Evolutionary conservation across 2,329 filamentous ascomycete genomes (phyloP).

Genomic region (Capronia americana): DNA sequence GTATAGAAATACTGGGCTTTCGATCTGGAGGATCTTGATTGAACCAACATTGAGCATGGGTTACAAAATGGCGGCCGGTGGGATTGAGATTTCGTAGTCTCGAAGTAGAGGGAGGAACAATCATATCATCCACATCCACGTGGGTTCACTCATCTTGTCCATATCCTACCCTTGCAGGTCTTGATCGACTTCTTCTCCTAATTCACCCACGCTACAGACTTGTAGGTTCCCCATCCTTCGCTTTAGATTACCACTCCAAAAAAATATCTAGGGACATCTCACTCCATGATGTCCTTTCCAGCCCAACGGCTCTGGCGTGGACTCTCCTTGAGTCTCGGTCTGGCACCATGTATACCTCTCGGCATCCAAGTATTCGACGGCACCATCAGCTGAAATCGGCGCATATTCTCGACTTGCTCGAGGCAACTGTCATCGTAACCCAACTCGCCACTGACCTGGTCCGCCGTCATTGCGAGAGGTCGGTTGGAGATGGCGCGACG

Average conservation of each 20-base stretch:
- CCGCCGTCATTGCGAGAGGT: not conserved
- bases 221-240: too few relatives aligned
- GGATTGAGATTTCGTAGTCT: too few relatives aligned
- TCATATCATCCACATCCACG: too few relatives aligned
- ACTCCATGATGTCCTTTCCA: conserved; percentile 12
- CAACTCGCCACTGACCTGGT: conserved; percentile 11
- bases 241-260: not conserved
- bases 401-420: conserved; percentile 7
- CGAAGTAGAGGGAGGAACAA: too few relatives aligned
- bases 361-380: conserved; percentile 1
- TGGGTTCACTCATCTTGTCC: too few relatives aligned
- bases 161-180: too few relatives aligned
- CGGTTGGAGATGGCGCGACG: not conserved
- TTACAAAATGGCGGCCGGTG: too few relatives aligned
- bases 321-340: conserved; percentile 6
- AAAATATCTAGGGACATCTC: not conserved
- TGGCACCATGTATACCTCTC: conserved; percentile 10
- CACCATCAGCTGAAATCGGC: not conserved
- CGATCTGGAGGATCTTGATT: too few relatives aligned
- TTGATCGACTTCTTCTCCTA: too few relatives aligned
- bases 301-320: conserved; percentile 15
- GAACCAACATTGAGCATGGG: too few relatives aligned
- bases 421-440: conserved; percentile 3
- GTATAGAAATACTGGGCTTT: too few relatives aligned
- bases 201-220: too few relatives aligned